These are phyloP conservation scores for sorghum (Sorghum bicolor) DNA, from an alignment of 176 grass and related monocot genomes.

Conservation along the genomic window Sorghum_bicolor_NCBIv3 NC_012873.2:55466501-55467000, in stretches of 20 bases:
- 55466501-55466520: conserved; percentile 77
- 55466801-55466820: too few relatives aligned
- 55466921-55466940: background rate
- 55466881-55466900: too few relatives aligned
- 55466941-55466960: background rate
- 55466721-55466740: background rate
- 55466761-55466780: too few relatives aligned
- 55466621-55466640: background rate
- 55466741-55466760: background rate
- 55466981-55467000: background rate
- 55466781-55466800: too few relatives aligned
- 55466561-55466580: background rate
- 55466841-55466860: too few relatives aligned
- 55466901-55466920: background rate
- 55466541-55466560: conserved; percentile 65
- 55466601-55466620: background rate
- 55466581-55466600: background rate
- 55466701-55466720: conserved; percentile 98
- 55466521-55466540: conserved; percentile 73
- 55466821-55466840: too few relatives aligned
- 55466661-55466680: conserved; percentile 64
- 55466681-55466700: conserved; percentile 67
- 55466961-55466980: background rate
- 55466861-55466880: too few relatives aligned
- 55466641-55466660: conserved; percentile 95